Evolutionary conservation across 371 early-diverging fungal species (phyloP).

Genomic region (Mortierella sp.): DNA sequence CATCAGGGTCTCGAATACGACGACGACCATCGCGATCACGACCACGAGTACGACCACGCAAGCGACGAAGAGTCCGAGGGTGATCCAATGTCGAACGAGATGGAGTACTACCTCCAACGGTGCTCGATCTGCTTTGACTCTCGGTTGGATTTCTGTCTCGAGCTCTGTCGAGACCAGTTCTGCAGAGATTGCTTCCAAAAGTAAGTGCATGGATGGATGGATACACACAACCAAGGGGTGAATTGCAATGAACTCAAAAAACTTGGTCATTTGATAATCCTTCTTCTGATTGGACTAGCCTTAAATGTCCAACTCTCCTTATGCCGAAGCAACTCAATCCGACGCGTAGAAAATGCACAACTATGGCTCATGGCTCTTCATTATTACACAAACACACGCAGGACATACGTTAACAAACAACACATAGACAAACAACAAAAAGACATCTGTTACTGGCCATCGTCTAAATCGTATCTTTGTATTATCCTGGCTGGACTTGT

Average conservation of each 20-base stretch:
- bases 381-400: neutral
- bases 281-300: constrained; percentile 24
- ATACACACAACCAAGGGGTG: neutral
- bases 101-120: constrained; percentile 71
- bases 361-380: neutral
- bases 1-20: no score
- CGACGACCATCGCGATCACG: constrained; percentile 13
- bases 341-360: constrained; percentile 18
- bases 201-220: constrained; percentile 40
- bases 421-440: neutral
- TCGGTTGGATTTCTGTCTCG: constrained; percentile 73
- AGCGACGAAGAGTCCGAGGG: constrained; percentile 50
- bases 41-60: constrained; percentile 26
- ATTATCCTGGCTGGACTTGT: neutral
- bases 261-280: constrained; percentile 29
- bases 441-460: neutral
- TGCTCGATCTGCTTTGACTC: constrained; percentile 81
- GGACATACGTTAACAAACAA: no score
- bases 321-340: no score
- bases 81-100: constrained; percentile 50
- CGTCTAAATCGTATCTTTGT: neutral
- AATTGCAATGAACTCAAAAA: neutral
- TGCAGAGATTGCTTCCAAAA: constrained; percentile 75
- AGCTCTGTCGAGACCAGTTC: constrained; percentile 76
- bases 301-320: no score